Evolutionary conservation across 441 rosid genomes (phyloP).

Genomic region (Mallotus repandus): DNA sequence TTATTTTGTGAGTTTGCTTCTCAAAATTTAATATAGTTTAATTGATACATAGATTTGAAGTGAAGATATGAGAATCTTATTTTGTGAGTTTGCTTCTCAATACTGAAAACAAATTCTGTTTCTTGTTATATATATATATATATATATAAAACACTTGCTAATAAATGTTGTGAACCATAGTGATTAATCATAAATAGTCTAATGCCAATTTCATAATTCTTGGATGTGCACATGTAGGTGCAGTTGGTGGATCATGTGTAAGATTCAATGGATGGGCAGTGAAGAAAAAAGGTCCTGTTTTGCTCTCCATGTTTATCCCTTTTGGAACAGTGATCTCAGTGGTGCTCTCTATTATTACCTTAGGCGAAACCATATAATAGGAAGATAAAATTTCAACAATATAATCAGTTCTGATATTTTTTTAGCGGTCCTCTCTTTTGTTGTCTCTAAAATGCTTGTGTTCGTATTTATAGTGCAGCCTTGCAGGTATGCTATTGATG

Average conservation of each 20-base stretch:
- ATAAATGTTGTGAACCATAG: neutral
- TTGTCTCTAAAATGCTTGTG: no score
- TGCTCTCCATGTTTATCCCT: slow-evolving; percentile 90
- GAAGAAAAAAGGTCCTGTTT: slow-evolving; percentile 91
- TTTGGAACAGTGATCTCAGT: slow-evolving; percentile 70
- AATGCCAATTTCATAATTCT: neutral
- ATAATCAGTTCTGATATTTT: neutral
- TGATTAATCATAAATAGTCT: neutral
- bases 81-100: no score
- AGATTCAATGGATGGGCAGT: slow-evolving; percentile 98
- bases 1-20: no score
- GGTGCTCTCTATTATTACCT: slow-evolving; percentile 53
- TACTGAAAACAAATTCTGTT: no score
- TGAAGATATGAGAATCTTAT: no score
- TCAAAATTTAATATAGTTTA: no score
- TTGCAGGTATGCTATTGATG: slow-evolving; percentile 78
- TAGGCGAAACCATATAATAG: slow-evolving; percentile 61
- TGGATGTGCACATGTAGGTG: slow-evolving; percentile 51
- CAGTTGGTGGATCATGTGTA: slow-evolving; percentile 54
- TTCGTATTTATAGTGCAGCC: slow-evolving; percentile 41
- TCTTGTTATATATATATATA: no score
- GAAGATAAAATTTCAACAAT: slow-evolving; percentile 46
- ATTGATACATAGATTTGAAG: no score
- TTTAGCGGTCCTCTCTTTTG: neutral
- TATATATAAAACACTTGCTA: no score